These are phyloP conservation scores for Talaromyces rugulosus DNA, from an alignment of 2,329 filamentous ascomycete genomes.

Conservation along the genomic window DNA sequence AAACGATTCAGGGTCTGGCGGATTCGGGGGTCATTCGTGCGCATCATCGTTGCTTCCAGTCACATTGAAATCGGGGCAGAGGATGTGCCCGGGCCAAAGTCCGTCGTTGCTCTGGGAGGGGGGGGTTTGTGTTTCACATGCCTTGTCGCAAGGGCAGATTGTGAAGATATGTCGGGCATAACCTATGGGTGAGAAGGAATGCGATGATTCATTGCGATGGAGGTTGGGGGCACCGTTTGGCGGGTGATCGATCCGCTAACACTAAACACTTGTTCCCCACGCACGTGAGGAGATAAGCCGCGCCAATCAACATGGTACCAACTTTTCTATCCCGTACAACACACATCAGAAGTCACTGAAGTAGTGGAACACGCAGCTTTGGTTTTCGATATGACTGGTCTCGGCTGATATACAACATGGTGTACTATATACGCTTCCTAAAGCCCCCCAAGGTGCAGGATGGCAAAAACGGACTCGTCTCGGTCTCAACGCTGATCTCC, in stretches of 20 bases:
- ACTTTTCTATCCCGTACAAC: not conserved
- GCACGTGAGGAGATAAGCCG: not conserved
- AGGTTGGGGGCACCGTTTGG: not conserved
- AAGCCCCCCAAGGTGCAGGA: slow-evolving; percentile 54
- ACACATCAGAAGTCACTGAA: not conserved
- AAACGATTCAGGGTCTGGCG: slow-evolving; percentile 93
- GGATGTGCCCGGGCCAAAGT: not conserved
- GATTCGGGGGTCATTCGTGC: slow-evolving; percentile 72
- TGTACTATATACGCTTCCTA: slow-evolving; percentile 64
- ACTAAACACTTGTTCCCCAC: not conserved
- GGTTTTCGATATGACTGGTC: not conserved
- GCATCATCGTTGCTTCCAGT: slow-evolving; percentile 49
- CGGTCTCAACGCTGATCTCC: slow-evolving; percentile 53
- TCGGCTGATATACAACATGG: slow-evolving; percentile 34
- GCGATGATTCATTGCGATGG: not conserved
- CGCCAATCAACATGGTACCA: not conserved
- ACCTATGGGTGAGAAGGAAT: not conserved
- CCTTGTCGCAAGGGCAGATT: not conserved
- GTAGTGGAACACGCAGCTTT: not conserved
- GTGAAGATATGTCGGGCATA: not conserved
- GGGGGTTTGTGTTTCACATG: not conserved
- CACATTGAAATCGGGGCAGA: not conserved
- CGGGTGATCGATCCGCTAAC: not conserved
- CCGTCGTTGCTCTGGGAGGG: not conserved
- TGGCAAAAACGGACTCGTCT: slow-evolving; percentile 37